A percentile compares a stretch with the other conserved stretches of the same genome.
Conservation (phyloP, 192 early-diverging fungal species). For the Linnemannia schmuckeri region DNA sequence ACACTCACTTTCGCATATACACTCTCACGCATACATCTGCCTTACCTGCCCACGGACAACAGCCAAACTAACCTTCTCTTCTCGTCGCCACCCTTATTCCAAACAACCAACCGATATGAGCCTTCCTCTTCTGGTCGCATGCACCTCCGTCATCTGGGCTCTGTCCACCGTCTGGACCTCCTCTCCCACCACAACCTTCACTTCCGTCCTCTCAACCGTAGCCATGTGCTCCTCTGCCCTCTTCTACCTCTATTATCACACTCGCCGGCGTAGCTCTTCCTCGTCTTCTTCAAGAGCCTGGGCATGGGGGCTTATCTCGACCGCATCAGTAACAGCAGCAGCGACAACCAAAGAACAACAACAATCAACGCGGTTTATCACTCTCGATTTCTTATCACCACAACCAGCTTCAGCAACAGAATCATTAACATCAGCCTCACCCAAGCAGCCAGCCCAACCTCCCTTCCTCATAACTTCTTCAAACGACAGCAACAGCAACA, state of each 20-base stretch:
- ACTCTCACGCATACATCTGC: background rate
- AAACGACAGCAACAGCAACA: background rate
- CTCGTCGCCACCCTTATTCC: background rate
- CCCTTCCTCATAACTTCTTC: background rate
- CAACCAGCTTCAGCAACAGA: background rate
- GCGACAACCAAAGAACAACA: background rate
- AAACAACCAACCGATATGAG: background rate
- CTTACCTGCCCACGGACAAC: no score
- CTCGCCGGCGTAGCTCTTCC: background rate
- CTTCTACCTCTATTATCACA: background rate
- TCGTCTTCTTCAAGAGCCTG: background rate
- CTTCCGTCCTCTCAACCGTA: conserved; percentile 1
- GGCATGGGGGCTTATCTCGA: background rate
- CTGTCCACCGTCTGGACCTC: conserved; percentile 20
- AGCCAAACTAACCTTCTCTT: background rate
- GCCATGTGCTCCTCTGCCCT: conserved; percentile 16
- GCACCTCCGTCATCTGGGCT: conserved; percentile 26
- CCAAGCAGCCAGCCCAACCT: background rate
- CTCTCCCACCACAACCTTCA: background rate
- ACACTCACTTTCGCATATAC: background rate
- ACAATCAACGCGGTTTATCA: background rate
- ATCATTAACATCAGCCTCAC: background rate
- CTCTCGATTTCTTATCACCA: background rate
- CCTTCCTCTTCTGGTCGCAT: background rate
- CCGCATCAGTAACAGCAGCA: background rate